phyloP scores from a whole-genome alignment of 1,284 basidiomycete genomes.

The Neotropicomus parvogracilis region DNA sequence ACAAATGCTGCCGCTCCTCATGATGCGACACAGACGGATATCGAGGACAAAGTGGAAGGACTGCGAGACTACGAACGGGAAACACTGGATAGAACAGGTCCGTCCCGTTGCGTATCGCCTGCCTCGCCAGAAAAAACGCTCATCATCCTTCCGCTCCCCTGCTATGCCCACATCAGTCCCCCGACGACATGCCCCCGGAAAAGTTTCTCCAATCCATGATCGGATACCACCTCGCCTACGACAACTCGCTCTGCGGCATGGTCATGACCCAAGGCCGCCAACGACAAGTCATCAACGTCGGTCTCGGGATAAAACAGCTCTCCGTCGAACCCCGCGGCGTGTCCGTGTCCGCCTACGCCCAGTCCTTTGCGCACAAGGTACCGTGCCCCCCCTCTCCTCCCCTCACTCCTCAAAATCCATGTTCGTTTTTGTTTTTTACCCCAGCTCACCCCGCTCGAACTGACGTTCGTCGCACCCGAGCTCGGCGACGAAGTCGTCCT shows the following conservation, averaged over 20 bases:
- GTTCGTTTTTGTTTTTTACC: neutral
- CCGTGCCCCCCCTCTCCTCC: conserved; percentile 14
- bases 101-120: conserved; percentile 20
- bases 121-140: neutral
- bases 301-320: conserved; percentile 67
- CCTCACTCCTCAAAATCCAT: no score
- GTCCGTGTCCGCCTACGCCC: conserved; percentile 56
- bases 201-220: conserved; percentile 68
- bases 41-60: conserved; percentile 71
- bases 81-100: conserved; percentile 80
- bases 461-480: conserved; percentile 48
- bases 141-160: conserved; percentile 1
- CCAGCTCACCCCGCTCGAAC: conserved; percentile 63
- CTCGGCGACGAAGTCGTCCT: conserved; percentile 60
- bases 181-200: conserved; percentile 56
- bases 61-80: conserved; percentile 54
- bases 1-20: conserved; percentile 71
- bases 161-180: conserved; percentile 15
- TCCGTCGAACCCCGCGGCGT: conserved; percentile 55
- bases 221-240: conserved; percentile 69
- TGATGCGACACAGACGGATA: conserved; percentile 79
- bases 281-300: conserved; percentile 72
- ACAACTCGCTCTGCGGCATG: conserved; percentile 70
- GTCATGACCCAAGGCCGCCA: conserved; percentile 76
- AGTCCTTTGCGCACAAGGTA: conserved; percentile 73